These are phyloP conservation scores for Mrakia gelida DNA, from an alignment of 768 basidiomycete genomes.

Conservation along the genomic window DNA sequence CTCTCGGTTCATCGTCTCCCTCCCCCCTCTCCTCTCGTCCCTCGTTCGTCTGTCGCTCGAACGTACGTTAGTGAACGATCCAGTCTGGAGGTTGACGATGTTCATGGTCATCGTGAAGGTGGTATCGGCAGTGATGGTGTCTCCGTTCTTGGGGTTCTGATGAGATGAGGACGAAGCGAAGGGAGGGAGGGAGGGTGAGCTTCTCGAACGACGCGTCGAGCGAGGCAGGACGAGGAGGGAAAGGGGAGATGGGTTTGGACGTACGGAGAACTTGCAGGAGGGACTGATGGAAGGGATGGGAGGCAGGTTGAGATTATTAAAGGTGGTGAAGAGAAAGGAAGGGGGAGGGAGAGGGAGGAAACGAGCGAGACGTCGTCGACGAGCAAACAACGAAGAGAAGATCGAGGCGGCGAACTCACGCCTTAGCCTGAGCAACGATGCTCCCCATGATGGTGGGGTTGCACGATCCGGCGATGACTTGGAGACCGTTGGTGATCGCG, in stretches of 20 bases:
- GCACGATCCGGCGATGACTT: conserved; percentile 44
- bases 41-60: background rate
- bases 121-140: conserved; percentile 49
- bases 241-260: background rate
- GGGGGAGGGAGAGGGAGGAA: too few species aligned
- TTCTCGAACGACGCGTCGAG: background rate
- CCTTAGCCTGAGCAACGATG: conserved; percentile 13
- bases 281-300: too few species aligned
- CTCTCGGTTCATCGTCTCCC: too few species aligned
- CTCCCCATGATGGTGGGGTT: conserved; percentile 55
- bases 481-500: conserved; percentile 57
- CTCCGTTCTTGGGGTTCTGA: conserved; percentile 31
- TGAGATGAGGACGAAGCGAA: background rate
- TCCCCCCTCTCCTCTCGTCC: too few species aligned
- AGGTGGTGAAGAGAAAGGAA: too few species aligned
- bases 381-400: too few species aligned
- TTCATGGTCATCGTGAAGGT: conserved; percentile 55
- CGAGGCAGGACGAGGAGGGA: background rate
- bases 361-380: too few species aligned
- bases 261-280: conserved; percentile 44
- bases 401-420: background rate
- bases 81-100: conserved; percentile 40
- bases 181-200: background rate
- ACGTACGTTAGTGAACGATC: background rate
- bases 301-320: too few species aligned